These are phyloP conservation scores for Penicillium sp. DNA, from an alignment of 2,329 filamentous ascomycete species.

Conservation along the genomic window DNA sequence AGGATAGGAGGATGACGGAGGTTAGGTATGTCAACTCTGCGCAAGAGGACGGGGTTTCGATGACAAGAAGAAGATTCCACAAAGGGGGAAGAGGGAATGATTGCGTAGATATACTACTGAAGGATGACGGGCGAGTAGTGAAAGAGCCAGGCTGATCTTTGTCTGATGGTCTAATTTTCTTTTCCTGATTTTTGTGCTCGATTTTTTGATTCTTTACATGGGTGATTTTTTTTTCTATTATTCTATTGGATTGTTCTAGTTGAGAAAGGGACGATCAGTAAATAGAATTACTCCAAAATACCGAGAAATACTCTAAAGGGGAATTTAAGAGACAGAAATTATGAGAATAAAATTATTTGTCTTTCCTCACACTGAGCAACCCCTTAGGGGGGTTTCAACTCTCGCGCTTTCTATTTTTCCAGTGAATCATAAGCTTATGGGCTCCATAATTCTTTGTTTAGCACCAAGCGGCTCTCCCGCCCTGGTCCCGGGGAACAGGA, in stretches of 20 bases:
- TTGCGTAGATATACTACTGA: constrained; percentile 37
- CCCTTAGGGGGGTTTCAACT: neutral
- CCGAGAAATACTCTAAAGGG: constrained; percentile 13
- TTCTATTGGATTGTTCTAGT: neutral
- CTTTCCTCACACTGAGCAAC: too few species aligned
- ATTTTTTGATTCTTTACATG: neutral
- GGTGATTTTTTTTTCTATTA: neutral
- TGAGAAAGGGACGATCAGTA: constrained; percentile 9
- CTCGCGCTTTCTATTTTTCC: neutral
- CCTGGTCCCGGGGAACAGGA: constrained; percentile 36
- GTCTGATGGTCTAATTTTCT: constrained; percentile 11
- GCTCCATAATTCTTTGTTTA: constrained; percentile 26
- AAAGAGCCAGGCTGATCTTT: constrained; percentile 12
- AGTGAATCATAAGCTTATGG: constrained; percentile 14
- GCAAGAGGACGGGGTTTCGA: neutral
- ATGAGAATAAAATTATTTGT: constrained; percentile 5
- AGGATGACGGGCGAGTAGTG: constrained; percentile 4
- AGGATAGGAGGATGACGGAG: constrained; percentile 12
- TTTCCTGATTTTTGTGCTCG: neutral
- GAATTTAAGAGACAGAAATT: constrained; percentile 9
- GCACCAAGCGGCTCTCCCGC: constrained; percentile 36
- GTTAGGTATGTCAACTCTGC: constrained; percentile 2
- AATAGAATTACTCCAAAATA: constrained; percentile 12
- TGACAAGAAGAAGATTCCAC: constrained; percentile 26
- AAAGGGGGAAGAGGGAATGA: constrained; percentile 34